Percentiles rank a stretch among this genome's conserved stretches.
These are phyloP conservation scores for Trametes gibbosa DNA, from an alignment of 768 basidiomycete species.

Conservation along the genomic window DNA sequence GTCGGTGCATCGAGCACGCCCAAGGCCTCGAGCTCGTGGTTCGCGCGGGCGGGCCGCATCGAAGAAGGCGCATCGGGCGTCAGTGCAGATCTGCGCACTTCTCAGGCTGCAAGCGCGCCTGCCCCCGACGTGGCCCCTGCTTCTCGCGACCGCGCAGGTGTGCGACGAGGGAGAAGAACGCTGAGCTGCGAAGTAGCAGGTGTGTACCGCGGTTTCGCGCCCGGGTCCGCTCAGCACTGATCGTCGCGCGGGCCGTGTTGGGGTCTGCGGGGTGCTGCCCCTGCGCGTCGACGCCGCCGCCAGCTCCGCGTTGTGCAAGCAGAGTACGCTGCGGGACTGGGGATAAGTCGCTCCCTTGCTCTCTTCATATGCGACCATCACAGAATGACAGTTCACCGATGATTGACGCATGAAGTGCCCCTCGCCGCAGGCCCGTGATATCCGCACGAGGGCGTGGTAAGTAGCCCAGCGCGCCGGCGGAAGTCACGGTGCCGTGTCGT, in stretches of 20 bases:
- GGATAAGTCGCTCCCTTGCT: too few species aligned
- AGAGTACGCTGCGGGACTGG: too few species aligned
- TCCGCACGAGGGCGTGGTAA: background rate
- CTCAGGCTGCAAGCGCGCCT: background rate
- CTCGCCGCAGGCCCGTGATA: background rate
- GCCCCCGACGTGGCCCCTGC: background rate
- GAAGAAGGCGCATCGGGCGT: background rate
- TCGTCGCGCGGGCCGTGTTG: background rate
- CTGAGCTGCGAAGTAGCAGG: background rate
- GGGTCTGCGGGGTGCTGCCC: background rate
- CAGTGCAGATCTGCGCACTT: background rate
- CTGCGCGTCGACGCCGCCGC: background rate
- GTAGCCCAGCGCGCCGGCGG: background rate
- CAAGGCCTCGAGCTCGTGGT: background rate
- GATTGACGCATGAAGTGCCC: background rate
- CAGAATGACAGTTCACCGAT: background rate
- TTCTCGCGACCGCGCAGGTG: background rate
- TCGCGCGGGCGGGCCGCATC: slow-evolving; percentile 5
- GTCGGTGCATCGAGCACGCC: too few species aligned
- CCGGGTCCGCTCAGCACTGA: background rate
- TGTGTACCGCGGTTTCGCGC: background rate
- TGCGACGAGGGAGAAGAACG: background rate
- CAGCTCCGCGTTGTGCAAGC: too few species aligned
- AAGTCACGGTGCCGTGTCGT: too few species aligned
- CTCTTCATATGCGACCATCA: too few species aligned